Conservation (phyloP, 805 yeast species). For the Lachancea lanzarotensis region DNA sequence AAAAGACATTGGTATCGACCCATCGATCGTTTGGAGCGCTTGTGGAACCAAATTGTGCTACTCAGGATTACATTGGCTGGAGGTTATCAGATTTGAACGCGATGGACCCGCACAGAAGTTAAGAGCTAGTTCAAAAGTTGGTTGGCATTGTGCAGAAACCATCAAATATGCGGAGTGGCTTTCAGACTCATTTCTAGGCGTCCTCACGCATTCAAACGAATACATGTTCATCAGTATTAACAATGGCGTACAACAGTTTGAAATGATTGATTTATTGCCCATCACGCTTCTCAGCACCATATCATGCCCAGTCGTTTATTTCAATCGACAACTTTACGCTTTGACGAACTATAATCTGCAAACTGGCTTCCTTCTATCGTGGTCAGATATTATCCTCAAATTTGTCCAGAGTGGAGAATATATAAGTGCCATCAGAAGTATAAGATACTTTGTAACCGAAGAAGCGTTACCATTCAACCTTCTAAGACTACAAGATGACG, state of each 20-base stretch:
- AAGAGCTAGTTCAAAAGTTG: background rate
- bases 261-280: slow-evolving; percentile 21
- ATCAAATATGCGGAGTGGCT: slow-evolving; percentile 21
- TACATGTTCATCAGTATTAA: slow-evolving; percentile 17
- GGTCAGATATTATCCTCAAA: slow-evolving; percentile 29
- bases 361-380: slow-evolving; percentile 24
- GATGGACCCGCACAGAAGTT: background rate
- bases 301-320: slow-evolving; percentile 18
- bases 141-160: slow-evolving; percentile 3
- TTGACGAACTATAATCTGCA: slow-evolving; percentile 25
- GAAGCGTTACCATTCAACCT: slow-evolving; percentile 16
- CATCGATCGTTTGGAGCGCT: slow-evolving; percentile 16
- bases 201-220: slow-evolving; percentile 26
- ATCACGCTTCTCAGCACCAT: slow-evolving; percentile 26
- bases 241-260: slow-evolving; percentile 9
- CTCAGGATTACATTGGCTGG: slow-evolving; percentile 11
- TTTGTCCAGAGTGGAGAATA: slow-evolving; percentile 28
- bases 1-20: background rate
- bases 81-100: background rate
- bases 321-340: slow-evolving; percentile 16
- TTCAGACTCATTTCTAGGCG: slow-evolving; percentile 14
- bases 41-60: slow-evolving; percentile 16
- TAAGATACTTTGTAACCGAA: slow-evolving; percentile 16
- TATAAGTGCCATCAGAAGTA: slow-evolving; percentile 22
- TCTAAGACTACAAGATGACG: slow-evolving; percentile 13